Base-by-base conservation (phyloP, 495 filamentous ascomycete species). In the Collariella sp. region DNA sequence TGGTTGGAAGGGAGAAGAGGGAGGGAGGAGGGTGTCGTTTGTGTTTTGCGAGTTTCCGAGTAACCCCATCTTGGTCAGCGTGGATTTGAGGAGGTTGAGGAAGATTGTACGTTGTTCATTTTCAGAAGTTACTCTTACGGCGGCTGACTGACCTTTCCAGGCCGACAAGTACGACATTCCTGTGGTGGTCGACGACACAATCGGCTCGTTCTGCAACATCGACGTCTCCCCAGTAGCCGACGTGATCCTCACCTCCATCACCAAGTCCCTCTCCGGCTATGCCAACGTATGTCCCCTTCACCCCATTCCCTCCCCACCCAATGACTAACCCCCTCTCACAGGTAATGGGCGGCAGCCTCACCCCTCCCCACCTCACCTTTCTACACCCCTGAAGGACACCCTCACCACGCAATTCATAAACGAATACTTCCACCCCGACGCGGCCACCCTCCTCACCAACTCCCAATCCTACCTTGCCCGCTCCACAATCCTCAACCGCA, bases 251-350 rank as follows among this genome's bases (percentile, higher is more conserved):
- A 72, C 74, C 1, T 72, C 67, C 33, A 62, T 79, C 7, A 79
- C 76, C 19, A 80, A 80, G 62, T 64, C 66, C 2, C 77, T 80
- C 55, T 73, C 63, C 50, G 78, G 78, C 2, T 73, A 69, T 46
- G 73, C 75, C 7, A 72, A 81, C 52, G 73, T 78, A 24, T 71
- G 76, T 59, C 66, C 52, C 35, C 69, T 62, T 15, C 61, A 56
- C 55, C 59, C 58, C 12, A 62, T 61, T 7, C 57, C 70, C 42
- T 69, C 67, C 52, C 63, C 52, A 38, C 33, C 13, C 35, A 31
- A 18, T 26, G 29, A 19, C 15, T 7, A 38, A 9, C 29, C 40
- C 12, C 15, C 18, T 41, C 9, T 15, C 1, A 41, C 15, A 65
- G 63, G 58, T 78, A 34, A 78, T 79, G 68, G 77, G 63, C 46